Evolutionary conservation across 2,329 filamentous ascomycete species (phyloP), one percentile per base, ranked within the genome.

Genomic region (Aspergillus ochraceoroseus): DNA sequence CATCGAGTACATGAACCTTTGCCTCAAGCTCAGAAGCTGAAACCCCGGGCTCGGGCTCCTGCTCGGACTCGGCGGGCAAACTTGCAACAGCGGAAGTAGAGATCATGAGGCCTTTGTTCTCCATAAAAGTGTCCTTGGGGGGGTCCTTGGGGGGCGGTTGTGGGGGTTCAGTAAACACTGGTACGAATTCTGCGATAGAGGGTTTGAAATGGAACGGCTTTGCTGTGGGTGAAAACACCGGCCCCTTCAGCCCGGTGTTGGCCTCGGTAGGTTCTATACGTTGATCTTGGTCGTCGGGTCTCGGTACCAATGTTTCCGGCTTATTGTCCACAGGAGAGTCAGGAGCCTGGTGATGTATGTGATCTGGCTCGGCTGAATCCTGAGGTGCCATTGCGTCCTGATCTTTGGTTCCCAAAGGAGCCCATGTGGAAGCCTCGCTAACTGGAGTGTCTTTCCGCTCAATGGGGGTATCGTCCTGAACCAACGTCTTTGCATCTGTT

Each of bases 181-280:
- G 54, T 18, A 58, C 47, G 38, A 63, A 59, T 32, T 57, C 50
- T 27, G 57, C 43, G 37, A 61, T 55, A 35, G 54, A 54, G 44
- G 64, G 55, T 43, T 66, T 62, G 52, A 69, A 73, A 40, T 74
- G 74, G 58, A 92, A 94, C 0, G 83, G 75, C 53, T 77, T 79
- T 0, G 85, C 84, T 11, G 79, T 74, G 3, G 84, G 82, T 23
- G 85, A 89, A 15, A 89, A 70, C 3, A 79, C 79, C 51, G 74
- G 74, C 50, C 71, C 71, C 57, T 61, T 63, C 26, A 39, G 18
- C n/a, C n/a, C n/a, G n/a, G n/a, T n/a, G 9, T 52, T 47, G 31
- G 45, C 47, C 39, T 57, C 53, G n/a, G 55, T 45, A 20, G 42
- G 14, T 32, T 52, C 48, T 11, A n/a, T n/a, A n/a, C n/a, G n/a